Conservation (phyloP, 1,139 yeast genomes). For the Hemisphaericaspora xylofermentans region DNA sequence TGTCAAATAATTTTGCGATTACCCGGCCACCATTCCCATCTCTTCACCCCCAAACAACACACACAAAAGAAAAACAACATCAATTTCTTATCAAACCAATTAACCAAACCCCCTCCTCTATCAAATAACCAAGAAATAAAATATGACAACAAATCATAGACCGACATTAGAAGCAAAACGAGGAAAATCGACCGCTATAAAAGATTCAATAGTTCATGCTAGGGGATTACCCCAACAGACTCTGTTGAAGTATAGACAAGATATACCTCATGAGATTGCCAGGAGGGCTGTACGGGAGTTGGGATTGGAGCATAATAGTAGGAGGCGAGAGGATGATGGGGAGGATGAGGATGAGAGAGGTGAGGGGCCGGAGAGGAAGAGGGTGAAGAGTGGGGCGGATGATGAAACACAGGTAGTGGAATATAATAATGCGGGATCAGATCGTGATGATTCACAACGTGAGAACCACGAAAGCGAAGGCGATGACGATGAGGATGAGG, state of each 20-base stretch:
- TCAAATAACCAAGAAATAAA: neutral
- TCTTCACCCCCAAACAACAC: neutral
- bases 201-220: constrained; percentile 58
- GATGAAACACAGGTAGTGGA: constrained; percentile 3
- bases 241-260: constrained; percentile 57
- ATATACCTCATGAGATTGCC: constrained; percentile 20
- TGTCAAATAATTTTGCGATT: too few species aligned
- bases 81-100: neutral
- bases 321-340: constrained; percentile 9
- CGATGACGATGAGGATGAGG: constrained; percentile 17
- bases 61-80: neutral
- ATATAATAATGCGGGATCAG: too few species aligned
- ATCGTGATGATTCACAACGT: too few species aligned
- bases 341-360: constrained; percentile 3
- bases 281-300: constrained; percentile 28
- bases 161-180: constrained; percentile 87
- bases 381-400: constrained; percentile 4
- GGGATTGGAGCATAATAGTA: constrained; percentile 20
- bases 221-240: constrained; percentile 72
- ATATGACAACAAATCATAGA: constrained; percentile 88
- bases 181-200: constrained; percentile 53
- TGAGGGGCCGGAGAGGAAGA: neutral
- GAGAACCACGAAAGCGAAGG: constrained; percentile 11
- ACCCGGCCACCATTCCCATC: too few species aligned
- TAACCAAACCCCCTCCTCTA: neutral